Evolutionary conservation across 352 stramenopile species (phyloP), one percentile per base, ranked within the genome.

Genomic region (Achlya hypogyna): DNA sequence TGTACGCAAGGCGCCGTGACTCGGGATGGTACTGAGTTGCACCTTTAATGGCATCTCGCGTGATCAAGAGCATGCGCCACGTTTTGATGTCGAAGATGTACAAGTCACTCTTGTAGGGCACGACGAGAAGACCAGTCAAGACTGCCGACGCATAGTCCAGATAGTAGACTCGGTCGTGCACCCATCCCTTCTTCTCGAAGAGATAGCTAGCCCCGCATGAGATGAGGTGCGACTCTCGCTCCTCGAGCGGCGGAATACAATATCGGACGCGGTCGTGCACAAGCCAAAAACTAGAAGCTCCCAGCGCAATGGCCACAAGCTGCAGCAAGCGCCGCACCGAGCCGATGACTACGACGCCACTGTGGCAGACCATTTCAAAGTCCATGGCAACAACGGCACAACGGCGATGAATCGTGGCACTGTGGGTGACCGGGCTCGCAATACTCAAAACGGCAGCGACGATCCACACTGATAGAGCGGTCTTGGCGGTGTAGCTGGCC

Each of bases 21-120:
- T 10, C 14, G 12, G 38, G 38, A 18, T 45, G 38, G 12, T 10
- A 45, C 6, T 10, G 12, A 3, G 38, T 45, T 10, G 38, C 38
- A 3, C 12, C 38, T 45, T 45, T 18, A 45, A 45, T 45, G 12
- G 38, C 38, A 3, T 10, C 6, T 45, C n/a, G 38, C 38, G 38
- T 45, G 2, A 45, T 3, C 38, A 45, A 10, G 38, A 45, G 38
- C 38, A 18, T 45, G 38, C 54, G 54, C 54, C 54, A 63, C 22
- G 54, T 49, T 27, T 63, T 63, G 35, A 63, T 63, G 42, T 63
- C 54, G 25, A 63, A 35, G 1, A 63, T 32, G 42, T 63, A 63
- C 12, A 51, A 2, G 16, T 49, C 18, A 5, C 23, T 5, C 27
- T 63, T 28, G 27, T 49, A 8, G 16, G 12, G 54, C 22, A 56